Conservation (phyloP, 345 rosid genomes). For the Geranium brycei region DNA sequence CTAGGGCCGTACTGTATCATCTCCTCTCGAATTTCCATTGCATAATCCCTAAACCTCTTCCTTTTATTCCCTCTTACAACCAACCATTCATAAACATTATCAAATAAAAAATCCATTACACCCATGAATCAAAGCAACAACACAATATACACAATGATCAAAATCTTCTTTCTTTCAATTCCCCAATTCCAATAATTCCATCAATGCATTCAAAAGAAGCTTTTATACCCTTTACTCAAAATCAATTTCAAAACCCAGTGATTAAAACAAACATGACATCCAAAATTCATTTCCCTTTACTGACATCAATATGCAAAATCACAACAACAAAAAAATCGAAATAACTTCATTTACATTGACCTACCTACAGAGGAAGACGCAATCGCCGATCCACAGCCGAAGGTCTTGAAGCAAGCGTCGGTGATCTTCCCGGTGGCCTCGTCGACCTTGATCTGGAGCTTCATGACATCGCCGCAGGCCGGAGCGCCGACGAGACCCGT, state of each 20-base stretch:
- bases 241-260: too few relatives aligned
- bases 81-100: neutral
- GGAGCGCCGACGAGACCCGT: conserved; percentile 98
- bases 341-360: conserved; percentile 3
- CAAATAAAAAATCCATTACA: neutral
- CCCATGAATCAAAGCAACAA: neutral
- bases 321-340: too few relatives aligned
- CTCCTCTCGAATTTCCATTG: neutral
- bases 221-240: too few relatives aligned
- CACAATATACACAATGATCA: neutral
- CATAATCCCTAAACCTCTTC: neutral
- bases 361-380: conserved; percentile 93
- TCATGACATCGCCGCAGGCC: conserved; percentile 98
- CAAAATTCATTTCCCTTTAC: too few relatives aligned
- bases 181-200: too few relatives aligned
- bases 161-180: neutral
- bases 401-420: conserved; percentile 95
- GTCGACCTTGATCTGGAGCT: conserved; percentile 90
- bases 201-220: too few relatives aligned
- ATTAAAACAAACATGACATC: too few relatives aligned
- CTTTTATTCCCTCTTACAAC: neutral
- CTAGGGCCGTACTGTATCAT: neutral
- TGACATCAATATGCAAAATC: too few relatives aligned
- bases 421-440: conserved; percentile 67
- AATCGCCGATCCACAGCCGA: conserved; percentile 96